Percentiles rank a stretch among this genome's conserved stretches.
Evolutionary conservation across 2,329 filamentous ascomycete genomes (phyloP).

Genomic region (Leptographium flavum): DNA sequence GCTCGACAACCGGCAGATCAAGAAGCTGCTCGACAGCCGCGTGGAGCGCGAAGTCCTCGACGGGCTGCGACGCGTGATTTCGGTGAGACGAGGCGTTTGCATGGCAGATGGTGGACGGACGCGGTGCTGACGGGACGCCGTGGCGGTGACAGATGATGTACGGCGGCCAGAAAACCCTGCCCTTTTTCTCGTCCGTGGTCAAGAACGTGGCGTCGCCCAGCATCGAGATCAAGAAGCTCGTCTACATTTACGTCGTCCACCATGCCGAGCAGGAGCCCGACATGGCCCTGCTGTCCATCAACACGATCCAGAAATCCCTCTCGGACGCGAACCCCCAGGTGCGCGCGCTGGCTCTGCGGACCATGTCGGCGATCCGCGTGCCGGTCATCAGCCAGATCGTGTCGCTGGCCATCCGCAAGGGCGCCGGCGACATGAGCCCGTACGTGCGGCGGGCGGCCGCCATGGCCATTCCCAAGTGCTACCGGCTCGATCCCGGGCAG

Average conservation of each 20-base stretch:
- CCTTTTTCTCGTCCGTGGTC: constrained; percentile 94
- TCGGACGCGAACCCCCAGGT: constrained; percentile 86
- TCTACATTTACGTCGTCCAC: constrained; percentile 95
- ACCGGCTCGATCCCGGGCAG: constrained; percentile 75
- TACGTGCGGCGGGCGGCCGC: constrained; percentile 87
- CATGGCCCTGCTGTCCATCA: constrained; percentile 89
- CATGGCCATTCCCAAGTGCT: constrained; percentile 89
- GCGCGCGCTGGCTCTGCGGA: constrained; percentile 79
- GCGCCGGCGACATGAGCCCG: constrained; percentile 84
- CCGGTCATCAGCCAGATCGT: constrained; percentile 98
- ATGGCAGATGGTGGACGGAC: too few species aligned
- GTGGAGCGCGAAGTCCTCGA: constrained; percentile 89
- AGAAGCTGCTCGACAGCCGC: constrained; percentile 87
- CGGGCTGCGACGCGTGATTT: constrained; percentile 74
- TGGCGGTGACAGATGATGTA: constrained; percentile 92
- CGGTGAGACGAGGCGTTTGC: constrained; percentile 32
- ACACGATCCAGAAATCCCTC: constrained; percentile 95
- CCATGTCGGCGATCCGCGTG: constrained; percentile 95
- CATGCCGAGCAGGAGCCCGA: constrained; percentile 95
- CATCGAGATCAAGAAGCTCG: constrained; percentile 91
- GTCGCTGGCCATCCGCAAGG: constrained; percentile 87
- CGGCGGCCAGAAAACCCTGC: constrained; percentile 69
- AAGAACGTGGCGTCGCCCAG: constrained; percentile 95
- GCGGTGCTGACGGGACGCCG: too few species aligned
- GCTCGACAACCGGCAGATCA: constrained; percentile 70